Evolutionary conservation across 176 grass and related monocot genomes (phyloP).

Genomic region (Rhynchospora pubera): DNA sequence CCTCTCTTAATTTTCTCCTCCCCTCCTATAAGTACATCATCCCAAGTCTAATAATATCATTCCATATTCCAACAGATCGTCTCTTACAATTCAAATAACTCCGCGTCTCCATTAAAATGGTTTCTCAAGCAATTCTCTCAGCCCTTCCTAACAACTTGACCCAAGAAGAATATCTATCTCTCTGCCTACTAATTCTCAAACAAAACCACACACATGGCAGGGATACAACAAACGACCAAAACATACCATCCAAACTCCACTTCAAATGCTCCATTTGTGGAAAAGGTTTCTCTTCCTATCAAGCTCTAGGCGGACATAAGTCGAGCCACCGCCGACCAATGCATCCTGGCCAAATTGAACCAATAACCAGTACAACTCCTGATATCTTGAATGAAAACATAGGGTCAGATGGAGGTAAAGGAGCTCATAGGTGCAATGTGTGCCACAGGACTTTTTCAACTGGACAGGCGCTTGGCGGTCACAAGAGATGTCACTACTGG

Average conservation of each 20-base stretch:
- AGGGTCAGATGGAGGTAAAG: not conserved
- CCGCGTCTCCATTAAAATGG: constrained; percentile 13
- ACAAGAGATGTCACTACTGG: constrained; percentile 80
- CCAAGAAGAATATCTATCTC: constrained; percentile 55
- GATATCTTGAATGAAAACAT: not conserved
- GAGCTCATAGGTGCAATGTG: constrained; percentile 48
- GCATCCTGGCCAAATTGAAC: not conserved
- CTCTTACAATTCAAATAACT: constrained; percentile 20
- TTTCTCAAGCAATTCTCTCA: constrained; percentile 23
- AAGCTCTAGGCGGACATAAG: constrained; percentile 87
- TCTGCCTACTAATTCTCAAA: constrained; percentile 55
- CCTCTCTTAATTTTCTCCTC: not conserved
- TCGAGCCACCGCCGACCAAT: constrained; percentile 68
- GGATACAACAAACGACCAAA: not conserved
- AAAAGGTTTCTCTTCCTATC: constrained; percentile 69
- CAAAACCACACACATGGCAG: not conserved
- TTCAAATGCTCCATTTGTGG: constrained; percentile 65
- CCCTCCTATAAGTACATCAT: not conserved
- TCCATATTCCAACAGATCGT: constrained; percentile 1
- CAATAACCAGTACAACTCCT: not conserved
- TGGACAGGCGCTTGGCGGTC: constrained; percentile 80
- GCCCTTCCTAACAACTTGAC: constrained; percentile 14
- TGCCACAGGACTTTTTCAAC: constrained; percentile 52
- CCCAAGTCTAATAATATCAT: not conserved
- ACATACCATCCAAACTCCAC: constrained; percentile 18